Evolutionary conservation across 2,329 filamentous ascomycete genomes (phyloP).

Genomic region (Zasmidium citrigriseum): DNA sequence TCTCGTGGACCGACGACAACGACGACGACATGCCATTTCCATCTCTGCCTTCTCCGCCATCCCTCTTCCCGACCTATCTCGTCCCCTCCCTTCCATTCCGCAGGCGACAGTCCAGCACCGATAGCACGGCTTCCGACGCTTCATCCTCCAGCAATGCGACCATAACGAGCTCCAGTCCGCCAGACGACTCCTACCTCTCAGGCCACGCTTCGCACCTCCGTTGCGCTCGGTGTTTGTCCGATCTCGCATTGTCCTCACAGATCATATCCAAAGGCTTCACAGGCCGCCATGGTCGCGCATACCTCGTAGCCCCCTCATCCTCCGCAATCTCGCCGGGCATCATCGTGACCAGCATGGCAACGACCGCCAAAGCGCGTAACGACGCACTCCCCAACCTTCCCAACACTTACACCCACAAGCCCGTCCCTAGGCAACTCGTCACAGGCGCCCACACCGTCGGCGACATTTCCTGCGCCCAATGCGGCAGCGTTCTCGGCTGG

Average conservation of each 20-base stretch:
- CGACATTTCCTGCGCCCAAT: slow-evolving; percentile 60
- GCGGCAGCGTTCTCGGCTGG: slow-evolving; percentile 61
- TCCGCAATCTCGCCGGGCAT: slow-evolving; percentile 31
- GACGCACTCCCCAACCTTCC: slow-evolving; percentile 47
- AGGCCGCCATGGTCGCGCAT: slow-evolving; percentile 64
- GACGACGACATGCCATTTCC: slow-evolving; percentile 28
- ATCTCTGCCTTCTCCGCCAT: slow-evolving; percentile 33
- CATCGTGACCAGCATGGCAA: slow-evolving; percentile 13
- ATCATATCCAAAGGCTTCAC: slow-evolving; percentile 68
- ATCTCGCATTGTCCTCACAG: slow-evolving; percentile 59
- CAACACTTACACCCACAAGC: slow-evolving; percentile 59
- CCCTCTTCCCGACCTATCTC: slow-evolving; percentile 54
- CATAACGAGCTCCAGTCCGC: slow-evolving; percentile 22
- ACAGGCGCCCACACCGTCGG: slow-evolving; percentile 64
- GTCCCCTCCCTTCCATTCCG: slow-evolving; percentile 52
- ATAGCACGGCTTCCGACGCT: slow-evolving; percentile 37
- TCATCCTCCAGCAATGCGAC: slow-evolving; percentile 26
- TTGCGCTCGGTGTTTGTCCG: slow-evolving; percentile 60
- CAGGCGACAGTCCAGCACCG: slow-evolving; percentile 44
- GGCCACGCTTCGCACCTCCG: slow-evolving; percentile 57
- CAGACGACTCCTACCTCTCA: slow-evolving; percentile 42
- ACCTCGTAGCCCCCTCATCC: slow-evolving; percentile 56
- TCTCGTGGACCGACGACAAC: no score
- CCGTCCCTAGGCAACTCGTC: slow-evolving; percentile 60
- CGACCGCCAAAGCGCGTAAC: slow-evolving; percentile 27